phyloP scores from a whole-genome alignment of 495 filamentous ascomycete genomes.

The Aspergillus sparsus region DNA sequence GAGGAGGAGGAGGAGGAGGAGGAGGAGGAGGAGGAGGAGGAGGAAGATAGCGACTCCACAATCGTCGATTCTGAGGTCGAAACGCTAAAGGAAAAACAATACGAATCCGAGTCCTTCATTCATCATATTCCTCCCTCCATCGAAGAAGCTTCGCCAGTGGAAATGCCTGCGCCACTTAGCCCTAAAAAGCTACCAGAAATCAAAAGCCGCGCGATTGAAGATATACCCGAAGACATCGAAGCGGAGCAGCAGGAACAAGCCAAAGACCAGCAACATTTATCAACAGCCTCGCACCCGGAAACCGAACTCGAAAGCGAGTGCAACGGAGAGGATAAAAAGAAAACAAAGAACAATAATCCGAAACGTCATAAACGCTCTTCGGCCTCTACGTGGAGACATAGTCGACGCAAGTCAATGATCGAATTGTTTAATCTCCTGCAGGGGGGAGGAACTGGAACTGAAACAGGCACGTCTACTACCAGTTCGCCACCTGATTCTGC shows the following conservation, averaged over 20 bases:
- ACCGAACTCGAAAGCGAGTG: background rate
- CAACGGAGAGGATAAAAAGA: background rate
- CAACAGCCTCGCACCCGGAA: background rate
- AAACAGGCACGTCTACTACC: background rate
- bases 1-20: background rate
- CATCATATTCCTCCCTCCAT: background rate
- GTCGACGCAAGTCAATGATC: conserved; percentile 28
- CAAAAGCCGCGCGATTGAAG: conserved; percentile 23
- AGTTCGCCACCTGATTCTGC: conserved; percentile 8
- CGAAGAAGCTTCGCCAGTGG: background rate
- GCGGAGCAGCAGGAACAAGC: background rate
- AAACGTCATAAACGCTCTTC: conserved; percentile 15
- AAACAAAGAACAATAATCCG: background rate
- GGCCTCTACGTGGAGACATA: conserved; percentile 18
- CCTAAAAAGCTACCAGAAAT: conserved; percentile 14
- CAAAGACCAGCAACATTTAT: background rate
- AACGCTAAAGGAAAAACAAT: background rate
- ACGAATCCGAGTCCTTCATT: background rate
- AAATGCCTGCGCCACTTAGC: background rate
- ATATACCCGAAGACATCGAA: conserved; percentile 22
- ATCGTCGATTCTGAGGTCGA: background rate
- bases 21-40: background rate
- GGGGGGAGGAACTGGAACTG: background rate
- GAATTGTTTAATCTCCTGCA: conserved; percentile 27
- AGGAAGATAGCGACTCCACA: background rate